Percentiles rank a stretch among this genome's conserved stretches.
Evolutionary conservation across 2,329 filamentous ascomycete species (phyloP).

Genomic region (Colletotrichum tabaci): DNA sequence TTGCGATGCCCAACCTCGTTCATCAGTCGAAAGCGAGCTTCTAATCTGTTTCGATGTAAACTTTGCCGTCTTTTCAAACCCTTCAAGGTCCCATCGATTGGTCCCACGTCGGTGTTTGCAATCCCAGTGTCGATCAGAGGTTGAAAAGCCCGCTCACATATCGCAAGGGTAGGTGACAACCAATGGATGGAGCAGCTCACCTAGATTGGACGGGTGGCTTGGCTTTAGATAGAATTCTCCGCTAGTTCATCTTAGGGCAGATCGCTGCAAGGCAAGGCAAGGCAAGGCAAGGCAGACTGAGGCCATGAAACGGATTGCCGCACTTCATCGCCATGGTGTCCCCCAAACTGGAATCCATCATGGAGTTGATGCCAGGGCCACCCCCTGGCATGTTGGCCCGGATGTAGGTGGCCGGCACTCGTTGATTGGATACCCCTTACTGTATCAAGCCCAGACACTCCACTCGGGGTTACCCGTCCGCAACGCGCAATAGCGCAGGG

Average conservation of each 20-base stretch:
- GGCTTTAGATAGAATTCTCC: conserved; percentile 35
- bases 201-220: conserved; percentile 30
- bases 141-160: neutral
- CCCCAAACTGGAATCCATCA: neutral
- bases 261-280: conserved; percentile 11
- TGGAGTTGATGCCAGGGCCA: neutral
- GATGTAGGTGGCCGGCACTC: neutral
- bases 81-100: neutral
- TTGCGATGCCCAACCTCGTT: neutral
- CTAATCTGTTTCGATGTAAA: conserved; percentile 26
- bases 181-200: conserved; percentile 15
- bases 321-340: neutral
- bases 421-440: conserved; percentile 13
- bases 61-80: neutral
- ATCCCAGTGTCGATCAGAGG: conserved; percentile 30
- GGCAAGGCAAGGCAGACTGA: conserved; percentile 30
- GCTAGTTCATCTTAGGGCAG: conserved; percentile 26
- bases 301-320: conserved; percentile 20
- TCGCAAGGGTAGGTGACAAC: neutral
- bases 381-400: conserved; percentile 6
- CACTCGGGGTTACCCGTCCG: conserved; percentile 26
- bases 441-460: conserved; percentile 5
- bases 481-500: too few relatives aligned
- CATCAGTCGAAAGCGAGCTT: conserved; percentile 26
- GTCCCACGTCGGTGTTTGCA: conserved; percentile 15